Percentiles rank a stretch among this genome's conserved stretches.
Evolutionary conservation across 2,329 filamentous ascomycete genomes (phyloP).

Genomic region (Magnaporthiopsis incrustans): DNA sequence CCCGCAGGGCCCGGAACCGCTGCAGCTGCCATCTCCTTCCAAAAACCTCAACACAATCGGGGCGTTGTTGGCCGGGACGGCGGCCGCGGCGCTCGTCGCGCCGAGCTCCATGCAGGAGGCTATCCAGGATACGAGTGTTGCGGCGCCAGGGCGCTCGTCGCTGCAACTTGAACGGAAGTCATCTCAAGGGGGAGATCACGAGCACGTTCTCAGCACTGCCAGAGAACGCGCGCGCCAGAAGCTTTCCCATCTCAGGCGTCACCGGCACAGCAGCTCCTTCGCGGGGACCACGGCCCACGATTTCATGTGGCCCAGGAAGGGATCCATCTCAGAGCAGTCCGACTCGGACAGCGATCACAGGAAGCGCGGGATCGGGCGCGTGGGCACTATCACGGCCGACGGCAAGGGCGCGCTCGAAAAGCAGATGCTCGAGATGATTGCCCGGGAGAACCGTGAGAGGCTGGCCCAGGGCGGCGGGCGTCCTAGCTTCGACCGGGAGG

Average conservation of each 20-base stretch:
- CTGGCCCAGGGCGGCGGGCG: neutral
- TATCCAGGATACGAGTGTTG: neutral
- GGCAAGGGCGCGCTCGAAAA: conserved; percentile 49
- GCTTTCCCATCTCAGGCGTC: conserved; percentile 47
- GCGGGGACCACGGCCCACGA: conserved; percentile 35
- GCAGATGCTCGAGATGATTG: conserved; percentile 55
- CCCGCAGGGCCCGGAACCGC: conserved; percentile 29
- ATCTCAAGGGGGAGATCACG: conserved; percentile 9
- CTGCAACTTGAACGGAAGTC: neutral
- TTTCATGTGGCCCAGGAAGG: conserved; percentile 42
- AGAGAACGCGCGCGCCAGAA: conserved; percentile 54
- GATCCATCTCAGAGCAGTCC: conserved; percentile 53
- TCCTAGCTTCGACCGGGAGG: neutral
- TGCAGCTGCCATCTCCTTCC: conserved; percentile 10
- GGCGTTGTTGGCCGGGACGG: neutral
- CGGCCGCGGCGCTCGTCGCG: neutral
- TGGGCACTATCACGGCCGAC: conserved; percentile 39
- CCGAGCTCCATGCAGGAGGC: conserved; percentile 1
- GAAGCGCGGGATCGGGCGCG: conserved; percentile 21
- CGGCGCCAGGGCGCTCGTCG: neutral
- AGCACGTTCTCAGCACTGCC: conserved; percentile 41
- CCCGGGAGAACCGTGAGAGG: conserved; percentile 33
- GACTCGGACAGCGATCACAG: conserved; percentile 44
- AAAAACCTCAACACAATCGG: neutral
- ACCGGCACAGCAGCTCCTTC: conserved; percentile 42